Evolutionary conservation across 2,329 filamentous ascomycete genomes (phyloP).

Genomic region (Metarhizium anisopliae): DNA sequence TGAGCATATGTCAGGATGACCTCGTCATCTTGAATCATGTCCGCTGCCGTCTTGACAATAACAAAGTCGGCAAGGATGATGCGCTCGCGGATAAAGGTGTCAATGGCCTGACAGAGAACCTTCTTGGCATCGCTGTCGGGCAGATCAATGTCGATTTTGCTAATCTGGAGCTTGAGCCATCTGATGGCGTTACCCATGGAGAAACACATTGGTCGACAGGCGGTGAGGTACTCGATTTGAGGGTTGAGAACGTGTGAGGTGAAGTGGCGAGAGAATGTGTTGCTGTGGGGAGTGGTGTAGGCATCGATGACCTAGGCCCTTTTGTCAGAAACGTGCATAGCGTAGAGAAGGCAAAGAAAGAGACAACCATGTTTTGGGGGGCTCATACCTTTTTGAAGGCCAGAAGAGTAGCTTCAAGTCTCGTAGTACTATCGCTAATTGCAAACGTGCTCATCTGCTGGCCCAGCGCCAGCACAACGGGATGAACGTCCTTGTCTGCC

Average conservation of each 20-base stretch:
- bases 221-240: constrained; percentile 90
- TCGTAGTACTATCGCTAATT: constrained; percentile 80
- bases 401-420: constrained; percentile 77
- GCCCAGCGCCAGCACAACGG: constrained; percentile 73
- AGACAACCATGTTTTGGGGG: background rate
- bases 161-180: constrained; percentile 87
- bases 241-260: constrained; percentile 85
- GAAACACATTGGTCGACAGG: constrained; percentile 91
- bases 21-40: constrained; percentile 70
- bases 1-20: constrained; percentile 82
- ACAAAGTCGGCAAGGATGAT: constrained; percentile 80
- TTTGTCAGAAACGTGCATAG: background rate
- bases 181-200: constrained; percentile 96
- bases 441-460: constrained; percentile 85
- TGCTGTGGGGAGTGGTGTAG: constrained; percentile 82
- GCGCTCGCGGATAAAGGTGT: constrained; percentile 83
- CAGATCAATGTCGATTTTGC: constrained; percentile 78
- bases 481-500: constrained; percentile 73
- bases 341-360: background rate
- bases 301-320: constrained; percentile 67
- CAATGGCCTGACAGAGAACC: constrained; percentile 69
- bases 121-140: constrained; percentile 77
- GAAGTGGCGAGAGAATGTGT: constrained; percentile 81
- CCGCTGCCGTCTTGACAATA: constrained; percentile 67
- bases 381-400: constrained; percentile 71